Evolutionary conservation across 2,329 filamentous ascomycete species (phyloP), one percentile per base, ranked within the genome.

Genomic region (Fusarium gaditjirri): DNA sequence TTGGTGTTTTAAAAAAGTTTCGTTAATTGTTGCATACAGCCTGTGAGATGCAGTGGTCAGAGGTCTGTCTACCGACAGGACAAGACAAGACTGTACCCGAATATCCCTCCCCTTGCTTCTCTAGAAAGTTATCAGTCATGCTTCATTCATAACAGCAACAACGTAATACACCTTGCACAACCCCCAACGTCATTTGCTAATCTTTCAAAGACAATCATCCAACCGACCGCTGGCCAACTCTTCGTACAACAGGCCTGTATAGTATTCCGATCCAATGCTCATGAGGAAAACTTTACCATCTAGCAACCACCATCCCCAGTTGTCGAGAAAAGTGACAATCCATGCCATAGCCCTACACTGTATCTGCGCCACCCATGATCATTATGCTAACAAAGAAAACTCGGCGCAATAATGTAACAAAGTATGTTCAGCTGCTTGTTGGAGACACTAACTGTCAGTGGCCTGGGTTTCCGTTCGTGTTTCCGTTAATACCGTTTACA

Each of bases 401-500:
- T 71, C 61, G 60, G 74, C 68, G 71, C 55, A 70, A 60, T 69
- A 68, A 63, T 73, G 63, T 69, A 75, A 73, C 61, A 73, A 67
- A 41, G 49, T 66, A 54, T 65, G 58, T 41, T 71, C 65, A 56
- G 42, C 53, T 42, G 36, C 50, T 39, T 46, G 38, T 55, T 50
- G 39, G 59, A 65, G 44, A 53, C 63, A 65, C 52, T 64, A 39
- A 43, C 16, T 55, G 61, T 63, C 49, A 58, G 44, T 56, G 56
- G 49, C 33, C 27, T 68, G 68, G 69, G 61, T 49, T 65, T 61
- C 65, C 72, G n/a, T 66, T 66, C 23, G 46, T 61, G 35, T 73
- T 70, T 68, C 77, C 77, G 60, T 80, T 76, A 44, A 78, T 69
- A 44, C 80, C 80, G 60, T 82, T 80, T 52, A 71, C 67, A 41